These are phyloP conservation scores for Cornus controversa DNA, from an alignment of 148 eudicot species.

Conservation along the genomic window DNA sequence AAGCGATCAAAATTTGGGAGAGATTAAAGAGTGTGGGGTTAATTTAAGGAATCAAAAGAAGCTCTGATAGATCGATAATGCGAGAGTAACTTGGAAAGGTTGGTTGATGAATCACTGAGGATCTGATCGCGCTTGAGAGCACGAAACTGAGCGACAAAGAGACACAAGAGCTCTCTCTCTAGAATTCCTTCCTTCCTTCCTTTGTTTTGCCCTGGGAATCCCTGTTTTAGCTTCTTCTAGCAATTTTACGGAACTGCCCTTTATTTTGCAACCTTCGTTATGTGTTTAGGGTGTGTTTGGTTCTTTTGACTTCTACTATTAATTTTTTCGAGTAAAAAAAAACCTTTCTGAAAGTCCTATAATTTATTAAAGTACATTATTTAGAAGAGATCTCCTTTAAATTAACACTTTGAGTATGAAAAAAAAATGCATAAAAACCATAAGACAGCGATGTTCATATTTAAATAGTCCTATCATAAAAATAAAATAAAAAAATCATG, in stretches of 20 bases:
- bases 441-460: too few species aligned
- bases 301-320: too few species aligned
- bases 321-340: too few species aligned
- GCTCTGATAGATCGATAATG: neutral
- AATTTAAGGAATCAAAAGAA: neutral
- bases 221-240: neutral
- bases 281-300: too few species aligned
- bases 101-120: constrained; percentile 5
- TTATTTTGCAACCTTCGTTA: too few species aligned
- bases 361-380: too few species aligned
- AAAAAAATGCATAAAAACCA: too few species aligned
- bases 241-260: neutral
- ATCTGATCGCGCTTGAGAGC: constrained; percentile 14
- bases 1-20: constrained; percentile 21
- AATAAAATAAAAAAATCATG: too few species aligned
- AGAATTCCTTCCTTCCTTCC: neutral
- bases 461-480: too few species aligned
- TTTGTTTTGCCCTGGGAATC: neutral
- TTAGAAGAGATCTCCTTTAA: too few species aligned
- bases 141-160: neutral
- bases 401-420: too few species aligned
- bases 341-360: too few species aligned
- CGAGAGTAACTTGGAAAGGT: neutral
- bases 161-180: neutral
- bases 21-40: neutral